Evolutionary conservation across 1,139 yeast genomes (phyloP), one percentile per base, ranked within the genome.

Genomic region (Sugiyamaella xylanicola): DNA sequence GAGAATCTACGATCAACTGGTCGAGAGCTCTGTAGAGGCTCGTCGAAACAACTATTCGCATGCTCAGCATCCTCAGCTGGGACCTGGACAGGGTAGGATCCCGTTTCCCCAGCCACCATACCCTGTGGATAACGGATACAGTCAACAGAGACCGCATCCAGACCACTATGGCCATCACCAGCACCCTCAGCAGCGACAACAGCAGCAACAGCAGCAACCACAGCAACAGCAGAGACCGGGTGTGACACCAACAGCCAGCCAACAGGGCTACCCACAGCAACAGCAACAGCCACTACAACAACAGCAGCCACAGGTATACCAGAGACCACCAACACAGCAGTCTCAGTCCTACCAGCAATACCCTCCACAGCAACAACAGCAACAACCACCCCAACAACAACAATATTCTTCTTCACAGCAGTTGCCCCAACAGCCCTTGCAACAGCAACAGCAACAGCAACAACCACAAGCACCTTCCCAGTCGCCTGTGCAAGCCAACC

Each of bases 1-100:
- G 49, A 77, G 79, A 55, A 74, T 80, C 7, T 92, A 90, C 68
- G 90, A 89, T 66, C 82, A 82, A 51, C 72, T 89, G 54, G 78
- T 87, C 74, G 91, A 87, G 61, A 65, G 66, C 22, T 65, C 74
- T 4, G 61, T 72, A 50, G 55, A 67, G 3, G 72, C 68, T 45
- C 63, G 66, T 42, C 59, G 66, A 22, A 42, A 42, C 20, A 16
- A 36, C 29, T 54, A 29, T 21, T 47, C 5, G 39, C 55, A 27
- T 16, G 48, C 16, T 42, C 59, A 17, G 22, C 56, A 32, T 2
- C 51, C 42, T n/a, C n/a, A n/a, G n/a, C n/a, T n/a, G n/a, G n/a
- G n/a, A n/a, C n/a, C n/a, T n/a, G n/a, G n/a, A 41, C 42, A 36
- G 35, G 22, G 41, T 9, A 16, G 53, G 11, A 37, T 50, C 11